Evolutionary conservation across 495 filamentous ascomycete species (phyloP), one percentile per base, ranked within the genome.

Genomic region (Penicillium taxi): DNA sequence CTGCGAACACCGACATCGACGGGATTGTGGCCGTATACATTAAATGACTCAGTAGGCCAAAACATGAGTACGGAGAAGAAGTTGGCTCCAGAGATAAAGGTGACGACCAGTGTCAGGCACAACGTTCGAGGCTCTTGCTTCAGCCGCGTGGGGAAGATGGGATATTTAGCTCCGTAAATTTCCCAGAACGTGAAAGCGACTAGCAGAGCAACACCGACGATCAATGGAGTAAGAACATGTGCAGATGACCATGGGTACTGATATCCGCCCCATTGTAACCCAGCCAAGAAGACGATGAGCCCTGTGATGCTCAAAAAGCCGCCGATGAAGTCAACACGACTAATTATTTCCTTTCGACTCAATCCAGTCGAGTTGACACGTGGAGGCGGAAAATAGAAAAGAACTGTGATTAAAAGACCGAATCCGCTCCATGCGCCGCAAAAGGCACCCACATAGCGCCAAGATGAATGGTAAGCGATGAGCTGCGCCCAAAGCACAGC

Each of bases 21-120:
- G 4, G 81, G 79, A 39, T 82, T 74, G 39, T 84, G 77, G 9
- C 80, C 80, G 42, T 82, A 84, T 6, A 84, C 77, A 48, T 84
- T 84, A 64, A 78, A 83, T 1, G 79, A 75, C 56, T 85, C 73
- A 0, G 77, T 81, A 0, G 81, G 81, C 81, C 81, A 85, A 47
- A 85, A 78, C 56, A 84, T 72, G 17, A 85, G 52, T 3, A 84
- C 74, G 9, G 78, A 78, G 61, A 84, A 84, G 69, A 84, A 85
- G 52, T 84, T 84, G 37, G 79, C 77, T 7, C 81, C 81, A 6
- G 72, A 78, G 29, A 86, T 81, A 56, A 80, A 81, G 8, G 80
- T 84, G 53, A 86, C 84, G 35, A 85, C 49, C 3, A 86, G 61
- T 0, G 78, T 84, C 4, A 85, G 55, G 13, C 63, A 56, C 3